These are phyloP conservation scores for Periconia sp. DNA, from an alignment of 2,329 filamentous ascomycete genomes.

Conservation along the genomic window DNA sequence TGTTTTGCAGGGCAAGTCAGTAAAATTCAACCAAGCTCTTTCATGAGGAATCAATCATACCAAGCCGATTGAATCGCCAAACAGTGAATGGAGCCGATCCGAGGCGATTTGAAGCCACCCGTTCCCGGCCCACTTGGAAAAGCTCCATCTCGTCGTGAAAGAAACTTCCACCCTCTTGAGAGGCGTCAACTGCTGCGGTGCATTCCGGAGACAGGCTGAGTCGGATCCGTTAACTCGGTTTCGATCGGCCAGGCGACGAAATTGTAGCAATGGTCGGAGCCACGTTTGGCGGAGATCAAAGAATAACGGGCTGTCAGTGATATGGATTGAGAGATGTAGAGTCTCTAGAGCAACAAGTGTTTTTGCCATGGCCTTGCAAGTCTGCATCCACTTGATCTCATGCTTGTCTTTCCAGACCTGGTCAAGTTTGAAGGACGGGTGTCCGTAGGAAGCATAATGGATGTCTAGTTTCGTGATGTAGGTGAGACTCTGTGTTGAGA, in stretches of 20 bases:
- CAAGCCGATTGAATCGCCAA: constrained; percentile 33
- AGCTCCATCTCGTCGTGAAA: constrained; percentile 16
- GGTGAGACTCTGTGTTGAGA: constrained; percentile 22
- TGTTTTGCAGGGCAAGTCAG: too few relatives aligned
- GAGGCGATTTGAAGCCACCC: too few relatives aligned
- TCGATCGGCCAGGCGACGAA: constrained; percentile 24
- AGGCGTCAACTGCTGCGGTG: background rate
- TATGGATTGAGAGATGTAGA: constrained; percentile 27
- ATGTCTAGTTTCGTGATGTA: constrained; percentile 36
- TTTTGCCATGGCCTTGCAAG: constrained; percentile 26
- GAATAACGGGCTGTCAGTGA: constrained; percentile 22
- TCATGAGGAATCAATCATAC: too few relatives aligned
- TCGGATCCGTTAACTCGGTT: too few relatives aligned
- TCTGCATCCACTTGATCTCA: constrained; percentile 23
- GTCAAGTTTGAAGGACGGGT: constrained; percentile 16
- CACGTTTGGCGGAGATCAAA: constrained; percentile 31
- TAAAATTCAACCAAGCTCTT: too few relatives aligned
- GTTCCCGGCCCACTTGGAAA: too few relatives aligned
- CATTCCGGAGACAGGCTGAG: too few relatives aligned
- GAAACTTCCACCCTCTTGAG: constrained; percentile 22
- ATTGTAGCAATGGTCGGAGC: constrained; percentile 35
- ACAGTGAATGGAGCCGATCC: constrained; percentile 32
- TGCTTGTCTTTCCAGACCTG: constrained; percentile 34
- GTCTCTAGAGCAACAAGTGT: constrained; percentile 25
- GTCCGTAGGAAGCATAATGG: constrained; percentile 37